These are phyloP conservation scores for Pneumocystis jirovecii DNA, from an alignment of 1,139 yeast species.

Conservation along the genomic window DNA sequence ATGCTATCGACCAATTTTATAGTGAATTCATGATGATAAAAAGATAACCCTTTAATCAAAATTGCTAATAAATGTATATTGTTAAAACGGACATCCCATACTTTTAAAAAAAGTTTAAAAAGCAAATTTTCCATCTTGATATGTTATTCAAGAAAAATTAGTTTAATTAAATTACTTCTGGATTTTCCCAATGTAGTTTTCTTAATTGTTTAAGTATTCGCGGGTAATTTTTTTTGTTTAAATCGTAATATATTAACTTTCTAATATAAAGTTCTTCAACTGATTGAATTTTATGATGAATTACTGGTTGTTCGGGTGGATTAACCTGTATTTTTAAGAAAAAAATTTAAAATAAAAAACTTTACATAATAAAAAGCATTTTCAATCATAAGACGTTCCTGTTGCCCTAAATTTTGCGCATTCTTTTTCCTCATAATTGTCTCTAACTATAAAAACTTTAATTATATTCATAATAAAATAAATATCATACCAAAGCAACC, in stretches of 20 bases:
- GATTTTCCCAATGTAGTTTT: conserved; percentile 36
- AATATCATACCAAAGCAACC: conserved; percentile 31
- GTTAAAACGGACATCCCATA: conserved; percentile 48
- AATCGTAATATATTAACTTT: conserved; percentile 31
- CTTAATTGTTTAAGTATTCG: conserved; percentile 31
- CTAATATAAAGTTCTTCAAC: conserved; percentile 23
- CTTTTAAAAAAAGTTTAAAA: conserved; percentile 41
- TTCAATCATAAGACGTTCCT: conserved; percentile 45
- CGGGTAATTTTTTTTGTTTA: conserved; percentile 28
- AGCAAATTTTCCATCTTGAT: conserved; percentile 23
- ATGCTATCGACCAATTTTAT: conserved; percentile 46
- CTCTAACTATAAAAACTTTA: conserved; percentile 26
- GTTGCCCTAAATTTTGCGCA: conserved; percentile 37
- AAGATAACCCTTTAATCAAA: conserved; percentile 30
- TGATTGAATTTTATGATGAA: conserved; percentile 20
- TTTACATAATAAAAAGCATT: conserved; percentile 40
- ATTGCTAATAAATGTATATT: conserved; percentile 38
- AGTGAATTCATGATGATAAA: conserved; percentile 29
- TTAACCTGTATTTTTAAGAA: conserved; percentile 18
- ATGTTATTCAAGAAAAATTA: background rate
- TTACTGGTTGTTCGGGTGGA: conserved; percentile 35
- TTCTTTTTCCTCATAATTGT: conserved; percentile 39
- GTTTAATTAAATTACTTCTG: conserved; percentile 22
- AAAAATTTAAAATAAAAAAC: background rate
- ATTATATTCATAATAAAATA: background rate